Evolutionary conservation across 1,284 basidiomycete species (phyloP).

Genomic region (Cutaneotrichosporon mucoides): DNA sequence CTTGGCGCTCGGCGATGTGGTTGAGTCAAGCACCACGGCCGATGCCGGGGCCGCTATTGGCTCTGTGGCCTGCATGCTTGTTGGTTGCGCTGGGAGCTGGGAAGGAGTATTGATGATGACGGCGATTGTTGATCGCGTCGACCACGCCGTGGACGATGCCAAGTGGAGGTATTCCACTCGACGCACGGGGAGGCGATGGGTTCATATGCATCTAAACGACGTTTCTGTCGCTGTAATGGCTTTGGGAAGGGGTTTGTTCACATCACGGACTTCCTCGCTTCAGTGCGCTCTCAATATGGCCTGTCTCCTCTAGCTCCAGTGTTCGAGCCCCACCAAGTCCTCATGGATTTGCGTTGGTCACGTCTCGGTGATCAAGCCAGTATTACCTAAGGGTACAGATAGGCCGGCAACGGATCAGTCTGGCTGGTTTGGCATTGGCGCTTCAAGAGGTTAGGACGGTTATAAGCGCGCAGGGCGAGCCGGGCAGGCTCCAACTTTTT

Average conservation of each 20-base stretch:
- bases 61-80: neutral
- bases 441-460: constrained; percentile 44
- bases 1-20: no score
- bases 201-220: neutral
- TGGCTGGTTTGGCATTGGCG: constrained; percentile 42
- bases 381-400: constrained; percentile 21
- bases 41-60: neutral
- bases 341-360: constrained; percentile 37
- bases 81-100: neutral
- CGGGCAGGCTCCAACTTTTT: constrained; percentile 46
- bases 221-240: constrained; percentile 31
- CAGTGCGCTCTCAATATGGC: constrained; percentile 40
- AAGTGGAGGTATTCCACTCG: no score
- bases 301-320: constrained; percentile 45
- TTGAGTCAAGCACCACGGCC: neutral
- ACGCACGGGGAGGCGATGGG: neutral
- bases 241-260: constrained; percentile 43
- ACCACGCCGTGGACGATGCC: no score
- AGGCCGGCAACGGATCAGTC: constrained; percentile 50
- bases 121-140: no score
- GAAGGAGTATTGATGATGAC: neutral
- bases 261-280: constrained; percentile 39
- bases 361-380: constrained; percentile 45
- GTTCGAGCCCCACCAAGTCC: constrained; percentile 45
- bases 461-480: constrained; percentile 45